Percentiles rank a stretch among this genome's conserved stretches.
Evolutionary conservation across 1,139 yeast species (phyloP).

Genomic region (Wickerhamomyces sp.): DNA sequence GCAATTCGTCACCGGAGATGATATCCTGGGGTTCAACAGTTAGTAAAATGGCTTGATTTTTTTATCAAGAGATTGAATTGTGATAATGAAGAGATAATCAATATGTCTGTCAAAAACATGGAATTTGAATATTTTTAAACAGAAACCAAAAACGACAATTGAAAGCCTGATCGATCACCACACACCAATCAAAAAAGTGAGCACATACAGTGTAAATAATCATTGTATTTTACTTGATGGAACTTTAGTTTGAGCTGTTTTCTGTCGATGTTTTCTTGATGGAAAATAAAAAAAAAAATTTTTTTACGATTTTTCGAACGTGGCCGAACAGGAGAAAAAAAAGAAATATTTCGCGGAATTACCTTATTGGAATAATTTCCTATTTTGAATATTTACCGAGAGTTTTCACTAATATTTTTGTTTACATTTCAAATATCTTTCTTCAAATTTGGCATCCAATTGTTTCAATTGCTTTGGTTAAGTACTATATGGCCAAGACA

Average conservation of each 20-base stretch:
- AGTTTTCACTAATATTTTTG: not conserved
- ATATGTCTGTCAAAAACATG: not conserved
- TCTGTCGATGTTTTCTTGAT: not conserved
- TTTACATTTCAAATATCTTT: slow-evolving; percentile 1
- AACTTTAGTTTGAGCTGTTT: not conserved
- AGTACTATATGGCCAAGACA: slow-evolving; percentile 5
- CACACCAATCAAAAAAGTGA: not conserved
- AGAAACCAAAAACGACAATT: not conserved
- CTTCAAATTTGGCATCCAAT: not conserved
- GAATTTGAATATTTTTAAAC: not conserved
- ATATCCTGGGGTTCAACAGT: slow-evolving; percentile 44
- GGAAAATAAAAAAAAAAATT: not conserved
- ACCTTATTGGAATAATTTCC: not conserved
- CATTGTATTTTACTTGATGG: slow-evolving; percentile 7
- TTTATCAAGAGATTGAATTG: not conserved
- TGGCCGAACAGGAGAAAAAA: slow-evolving; percentile 2
- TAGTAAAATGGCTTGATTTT: not conserved
- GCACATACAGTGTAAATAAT: slow-evolving; percentile 18
- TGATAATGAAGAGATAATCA: not conserved
- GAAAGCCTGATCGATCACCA: not conserved
- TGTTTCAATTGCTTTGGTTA: too few species aligned
- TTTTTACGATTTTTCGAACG: not conserved
- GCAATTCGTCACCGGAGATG: slow-evolving; percentile 90
- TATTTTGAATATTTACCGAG: not conserved
- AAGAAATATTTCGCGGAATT: not conserved